These are phyloP conservation scores for Syncephalastrum sp. DNA, from an alignment of 371 early-diverging fungal genomes.

Conservation along the genomic window DNA sequence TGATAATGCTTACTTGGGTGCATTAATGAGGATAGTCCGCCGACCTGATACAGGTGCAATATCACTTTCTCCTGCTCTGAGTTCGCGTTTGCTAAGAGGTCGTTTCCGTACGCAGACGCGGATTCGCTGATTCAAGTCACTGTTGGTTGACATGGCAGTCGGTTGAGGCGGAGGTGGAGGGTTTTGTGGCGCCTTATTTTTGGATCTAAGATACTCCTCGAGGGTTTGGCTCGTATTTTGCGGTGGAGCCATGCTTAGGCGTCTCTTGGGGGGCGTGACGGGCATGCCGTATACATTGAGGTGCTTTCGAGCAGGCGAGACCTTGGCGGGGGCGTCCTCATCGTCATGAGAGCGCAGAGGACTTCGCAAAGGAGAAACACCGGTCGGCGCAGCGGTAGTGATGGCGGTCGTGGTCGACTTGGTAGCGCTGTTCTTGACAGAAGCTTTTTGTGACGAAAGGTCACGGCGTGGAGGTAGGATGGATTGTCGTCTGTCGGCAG, in stretches of 20 bases:
- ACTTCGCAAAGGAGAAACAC: not conserved
- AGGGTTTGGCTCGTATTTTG: constrained; percentile 8
- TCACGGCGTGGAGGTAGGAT: not conserved
- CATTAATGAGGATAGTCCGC: constrained; percentile 78
- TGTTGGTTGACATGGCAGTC: constrained; percentile 2
- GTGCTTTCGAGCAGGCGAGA: no score
- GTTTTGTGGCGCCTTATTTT: not conserved
- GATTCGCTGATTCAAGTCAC: constrained; percentile 74
- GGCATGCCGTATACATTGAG: constrained; percentile 23
- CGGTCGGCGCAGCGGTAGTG: not conserved
- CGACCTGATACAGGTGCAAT: constrained; percentile 70
- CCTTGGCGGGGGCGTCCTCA: constrained; percentile 2
- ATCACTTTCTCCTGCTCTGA: constrained; percentile 73
- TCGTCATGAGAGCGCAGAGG: not conserved
- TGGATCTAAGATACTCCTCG: constrained; percentile 17
- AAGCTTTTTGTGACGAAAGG: not conserved
- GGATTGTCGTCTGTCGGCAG: constrained; percentile 9
- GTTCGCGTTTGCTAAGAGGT: constrained; percentile 86
- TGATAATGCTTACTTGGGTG: constrained; percentile 71
- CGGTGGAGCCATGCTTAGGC: constrained; percentile 11
- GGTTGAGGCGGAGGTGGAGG: constrained; percentile 2
- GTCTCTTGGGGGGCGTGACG: constrained; percentile 10
- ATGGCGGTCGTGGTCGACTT: no score
- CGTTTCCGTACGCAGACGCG: constrained; percentile 97
- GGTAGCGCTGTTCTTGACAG: no score